Percentiles rank a stretch among this genome's conserved stretches.
Conservation (phyloP, 179 eudicot genomes). For the Spergularia azorica region DNA sequence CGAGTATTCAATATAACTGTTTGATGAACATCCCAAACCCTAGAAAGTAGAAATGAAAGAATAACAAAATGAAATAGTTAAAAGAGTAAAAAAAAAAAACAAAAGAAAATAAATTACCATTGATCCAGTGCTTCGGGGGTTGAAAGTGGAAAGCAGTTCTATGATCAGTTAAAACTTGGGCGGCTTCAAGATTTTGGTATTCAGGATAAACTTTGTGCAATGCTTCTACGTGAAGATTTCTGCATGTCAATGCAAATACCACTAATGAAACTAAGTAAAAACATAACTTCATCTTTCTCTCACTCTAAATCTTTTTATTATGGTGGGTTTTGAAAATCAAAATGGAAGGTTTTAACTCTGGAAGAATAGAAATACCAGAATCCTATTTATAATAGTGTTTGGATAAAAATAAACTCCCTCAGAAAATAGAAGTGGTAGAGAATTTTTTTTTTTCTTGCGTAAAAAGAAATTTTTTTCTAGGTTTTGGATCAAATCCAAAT, state of each 20-base stretch:
- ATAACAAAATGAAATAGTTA: too few species aligned
- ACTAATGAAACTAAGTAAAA: neutral
- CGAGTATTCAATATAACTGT: too few species aligned
- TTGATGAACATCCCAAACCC: too few species aligned
- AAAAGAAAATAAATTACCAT: constrained; percentile 32
- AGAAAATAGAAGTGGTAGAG: too few species aligned
- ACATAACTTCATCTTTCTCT: neutral
- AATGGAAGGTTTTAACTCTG: too few species aligned
- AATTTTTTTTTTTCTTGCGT: too few species aligned
- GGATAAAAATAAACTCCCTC: neutral
- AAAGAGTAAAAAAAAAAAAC: neutral
- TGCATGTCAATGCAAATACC: neutral
- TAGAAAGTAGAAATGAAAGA: too few species aligned
- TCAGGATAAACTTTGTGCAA: constrained; percentile 29
- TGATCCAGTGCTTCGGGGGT: constrained; percentile 50
- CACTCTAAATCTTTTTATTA: too few species aligned
- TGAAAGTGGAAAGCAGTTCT: constrained; percentile 55
- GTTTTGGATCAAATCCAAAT: too few species aligned
- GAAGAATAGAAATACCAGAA: too few species aligned
- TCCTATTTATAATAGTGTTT: constrained; percentile 13
- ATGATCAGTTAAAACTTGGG: constrained; percentile 20
- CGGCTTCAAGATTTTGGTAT: constrained; percentile 17
- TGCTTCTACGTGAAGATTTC: constrained; percentile 22
- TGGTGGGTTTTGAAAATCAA: too few species aligned
- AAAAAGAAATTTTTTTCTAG: too few species aligned